Evolutionary conservation across 257 asterid species (phyloP).

Genomic region (Rhazya stricta): DNA sequence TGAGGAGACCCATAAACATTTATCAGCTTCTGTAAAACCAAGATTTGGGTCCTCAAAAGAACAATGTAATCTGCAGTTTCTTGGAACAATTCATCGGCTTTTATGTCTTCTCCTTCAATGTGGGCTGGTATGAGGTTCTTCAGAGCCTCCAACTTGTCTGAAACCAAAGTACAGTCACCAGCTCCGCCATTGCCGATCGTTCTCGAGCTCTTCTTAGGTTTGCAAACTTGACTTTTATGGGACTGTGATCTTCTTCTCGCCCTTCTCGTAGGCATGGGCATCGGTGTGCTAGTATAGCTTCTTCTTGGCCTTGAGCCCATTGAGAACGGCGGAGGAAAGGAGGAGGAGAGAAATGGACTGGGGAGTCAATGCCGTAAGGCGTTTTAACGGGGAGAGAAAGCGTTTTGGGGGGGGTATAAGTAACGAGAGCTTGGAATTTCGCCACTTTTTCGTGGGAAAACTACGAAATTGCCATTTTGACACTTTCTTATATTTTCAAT

Average conservation of each 20-base stretch:
- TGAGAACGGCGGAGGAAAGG: neutral
- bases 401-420: constrained; percentile 42
- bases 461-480: constrained; percentile 35
- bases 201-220: constrained; percentile 20
- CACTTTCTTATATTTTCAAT: neutral
- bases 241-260: constrained; percentile 36
- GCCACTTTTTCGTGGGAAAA: constrained; percentile 24
- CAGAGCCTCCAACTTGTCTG: constrained; percentile 71
- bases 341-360: neutral
- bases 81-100: constrained; percentile 55
- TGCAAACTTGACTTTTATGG: constrained; percentile 24
- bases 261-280: constrained; percentile 21
- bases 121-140: constrained; percentile 54
- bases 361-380: neutral
- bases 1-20: constrained; percentile 50
- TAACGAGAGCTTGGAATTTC: constrained; percentile 22
- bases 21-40: constrained; percentile 64
- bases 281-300: constrained; percentile 20
- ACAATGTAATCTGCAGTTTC: constrained; percentile 82
- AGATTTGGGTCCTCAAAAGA: constrained; percentile 60
- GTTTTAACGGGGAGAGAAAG: constrained; percentile 27
- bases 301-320: constrained; percentile 56
- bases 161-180: constrained; percentile 23
- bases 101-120: constrained; percentile 24
- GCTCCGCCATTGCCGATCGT: neutral